Base-by-base conservation (phyloP, 768 basidiomycete species). In the Suillus ampliporus region DNA sequence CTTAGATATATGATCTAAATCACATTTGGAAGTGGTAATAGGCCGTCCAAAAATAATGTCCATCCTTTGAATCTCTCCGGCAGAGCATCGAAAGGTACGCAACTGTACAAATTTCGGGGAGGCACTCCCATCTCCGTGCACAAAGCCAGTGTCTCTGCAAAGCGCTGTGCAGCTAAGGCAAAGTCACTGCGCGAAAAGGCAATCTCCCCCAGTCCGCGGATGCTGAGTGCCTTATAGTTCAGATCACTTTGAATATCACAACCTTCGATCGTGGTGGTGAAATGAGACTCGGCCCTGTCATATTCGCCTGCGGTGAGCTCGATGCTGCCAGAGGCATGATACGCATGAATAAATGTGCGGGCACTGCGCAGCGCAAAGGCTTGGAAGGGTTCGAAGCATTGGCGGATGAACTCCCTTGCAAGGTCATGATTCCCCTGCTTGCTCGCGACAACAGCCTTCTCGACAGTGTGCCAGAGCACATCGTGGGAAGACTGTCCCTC, bases 401-500 rank as follows among this genome's bases (percentile, higher is more conserved):
- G 34, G 8, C 7, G 21, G 21, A 58, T 11, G 23, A 58, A 21
- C 5, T 58, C 57, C 6, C 41, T 58, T 17, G 43, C 57, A 58
- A 58, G 4, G 28, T 34, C 5, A 8, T 31, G 15, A 58, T 19
- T 23, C 28, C 19, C 40, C 14, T 58, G 47, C 23, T 48, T 48
- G 23, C 47, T 48, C 23, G 47, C 47, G 15, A 48, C 47, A 15
- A 48, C 6, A 26, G 23, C 47, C 47, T 48, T 48, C 47, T 15
- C 7, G 14, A 17, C 47, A 3, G 47, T 48, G 15, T 15, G 15
- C 47, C 23, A 47, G 3, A 17, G 15, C 7, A 4, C 3, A 15
- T 2, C 0, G 1, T 9, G 0, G 0, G 23, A 26, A 9, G 1
- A 1, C 4, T 48, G 23, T 26, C 46, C 46, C 14, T 48, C 2